These are phyloP conservation scores for Trichoderma sp. DNA, from an alignment of 2,329 filamentous ascomycete genomes.

Conservation along the genomic window DNA sequence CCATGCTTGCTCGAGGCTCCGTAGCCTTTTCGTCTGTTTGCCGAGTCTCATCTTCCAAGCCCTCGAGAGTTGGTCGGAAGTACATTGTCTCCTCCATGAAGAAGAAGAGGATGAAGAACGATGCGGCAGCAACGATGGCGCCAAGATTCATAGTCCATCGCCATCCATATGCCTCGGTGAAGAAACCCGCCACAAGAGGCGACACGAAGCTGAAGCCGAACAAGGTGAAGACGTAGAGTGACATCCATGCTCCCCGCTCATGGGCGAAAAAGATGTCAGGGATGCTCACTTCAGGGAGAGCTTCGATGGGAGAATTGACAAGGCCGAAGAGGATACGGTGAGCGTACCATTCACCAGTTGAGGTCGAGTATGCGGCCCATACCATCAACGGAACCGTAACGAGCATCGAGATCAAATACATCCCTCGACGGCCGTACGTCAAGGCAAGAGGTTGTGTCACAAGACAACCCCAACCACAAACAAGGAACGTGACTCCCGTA, in stretches of 20 bases:
- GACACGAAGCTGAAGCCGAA: constrained; percentile 48
- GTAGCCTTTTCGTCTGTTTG: neutral
- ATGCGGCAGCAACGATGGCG: constrained; percentile 52
- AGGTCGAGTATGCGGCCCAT: neutral
- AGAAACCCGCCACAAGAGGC: constrained; percentile 52
- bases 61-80: neutral
- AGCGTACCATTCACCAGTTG: neutral
- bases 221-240: constrained; percentile 45
- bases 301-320: constrained; percentile 34
- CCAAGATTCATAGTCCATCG: constrained; percentile 50
- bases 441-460: neutral
- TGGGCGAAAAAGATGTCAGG: constrained; percentile 46
- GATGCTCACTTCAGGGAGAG: constrained; percentile 34
- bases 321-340: constrained; percentile 14
- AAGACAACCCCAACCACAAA: neutral
- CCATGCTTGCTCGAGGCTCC: neutral
- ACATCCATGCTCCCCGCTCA: constrained; percentile 45
- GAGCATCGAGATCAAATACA: neutral
- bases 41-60: neutral
- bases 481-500: neutral
- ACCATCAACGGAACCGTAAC: neutral
- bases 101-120: constrained; percentile 58
- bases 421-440: neutral
- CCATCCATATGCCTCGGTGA: constrained; percentile 51
- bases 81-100: constrained; percentile 64